phyloP scores from a whole-genome alignment of 768 basidiomycete genomes.

The Podaxis carcinomalis region DNA sequence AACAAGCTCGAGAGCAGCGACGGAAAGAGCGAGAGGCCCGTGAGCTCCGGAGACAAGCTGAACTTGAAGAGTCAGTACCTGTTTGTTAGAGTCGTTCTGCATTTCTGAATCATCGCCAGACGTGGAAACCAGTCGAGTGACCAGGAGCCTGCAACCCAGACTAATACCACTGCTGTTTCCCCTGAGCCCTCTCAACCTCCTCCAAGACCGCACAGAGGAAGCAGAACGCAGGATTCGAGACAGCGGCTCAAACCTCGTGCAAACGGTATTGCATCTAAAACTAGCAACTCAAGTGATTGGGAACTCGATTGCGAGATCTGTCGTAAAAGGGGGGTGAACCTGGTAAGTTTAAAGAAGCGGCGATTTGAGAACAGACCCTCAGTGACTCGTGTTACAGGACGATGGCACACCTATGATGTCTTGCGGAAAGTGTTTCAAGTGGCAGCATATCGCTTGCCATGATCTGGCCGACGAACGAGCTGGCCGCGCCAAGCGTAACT shows the following conservation, averaged over 20 bases:
- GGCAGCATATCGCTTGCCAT: slow-evolving; percentile 90
- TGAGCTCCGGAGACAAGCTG: slow-evolving; percentile 27
- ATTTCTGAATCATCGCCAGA: background rate
- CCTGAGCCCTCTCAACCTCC: background rate
- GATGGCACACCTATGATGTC: slow-evolving; percentile 77
- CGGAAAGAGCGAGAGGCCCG: slow-evolving; percentile 45
- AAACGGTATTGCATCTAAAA: slow-evolving; percentile 25
- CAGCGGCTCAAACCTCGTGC: background rate
- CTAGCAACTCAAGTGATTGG: slow-evolving; percentile 68
- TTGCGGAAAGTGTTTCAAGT: slow-evolving; percentile 77
- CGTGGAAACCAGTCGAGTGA: slow-evolving; percentile 5
- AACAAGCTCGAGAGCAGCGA: slow-evolving; percentile 55
- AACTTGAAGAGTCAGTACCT: slow-evolving; percentile 16
- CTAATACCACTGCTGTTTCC: background rate
- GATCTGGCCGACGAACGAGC: slow-evolving; percentile 62
- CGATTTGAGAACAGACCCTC: background rate
- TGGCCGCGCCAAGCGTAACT: slow-evolving; percentile 69
- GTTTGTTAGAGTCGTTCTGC: background rate
- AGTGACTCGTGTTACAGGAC: slow-evolving; percentile 44
- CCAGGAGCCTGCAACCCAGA: background rate
- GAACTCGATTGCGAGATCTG: slow-evolving; percentile 89
- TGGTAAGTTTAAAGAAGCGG: slow-evolving; percentile 40
- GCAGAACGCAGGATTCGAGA: background rate
- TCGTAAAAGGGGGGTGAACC: slow-evolving; percentile 62
- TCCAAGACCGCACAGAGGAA: background rate